Evolutionary conservation across 225 moss, liverwort and hornwort species (phyloP), one percentile per base, ranked within the genome.

Genomic region (Pleurozium schreberi): DNA sequence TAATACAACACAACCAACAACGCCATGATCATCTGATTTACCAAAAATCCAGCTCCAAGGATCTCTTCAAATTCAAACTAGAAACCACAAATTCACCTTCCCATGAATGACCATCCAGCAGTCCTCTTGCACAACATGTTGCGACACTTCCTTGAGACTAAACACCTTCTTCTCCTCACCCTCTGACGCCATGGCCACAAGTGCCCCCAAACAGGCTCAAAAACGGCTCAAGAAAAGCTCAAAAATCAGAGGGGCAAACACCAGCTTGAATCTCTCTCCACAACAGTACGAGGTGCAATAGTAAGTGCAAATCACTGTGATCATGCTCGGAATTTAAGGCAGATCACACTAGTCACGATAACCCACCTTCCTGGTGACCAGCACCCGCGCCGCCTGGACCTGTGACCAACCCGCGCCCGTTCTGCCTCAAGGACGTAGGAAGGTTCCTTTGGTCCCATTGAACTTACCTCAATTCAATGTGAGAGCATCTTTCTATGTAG

Each of bases 101-200:
- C 95, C 95, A 55, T 93, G 82, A 87, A 95, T 94, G 75, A 94
- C 83, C 90, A 95, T 90, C 95, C 95, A 95, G 90, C 93, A 94
- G 45, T 95, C 92, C 11, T 95, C 93, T 68, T 88, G 92, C 59
- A 43, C 82, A 33, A 89, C 90, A 81, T 95, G 95, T 74, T 90
- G 75, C 78, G 86, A 91, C 17, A 95, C 93, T 86, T 94, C 93
- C 89, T 91, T 65, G 4, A 93, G 67, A 66, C 69, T 86, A 27
- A 95, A 94, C 65, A 91, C 81, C 91, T 93, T 90, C 90, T 78
- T 88, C 75, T 71, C 84, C 71, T 66, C 91, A 47, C 90, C 92
- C 18, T 82, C 91, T 3, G 91, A 87, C 87, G 92, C 92, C 92
- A 92, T 92, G 21, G 65, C 93, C 68, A 57, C 84, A 15, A 84